phyloP scores from a whole-genome alignment of 495 filamentous ascomycete species.

The Cudoniella acicularis region DNA sequence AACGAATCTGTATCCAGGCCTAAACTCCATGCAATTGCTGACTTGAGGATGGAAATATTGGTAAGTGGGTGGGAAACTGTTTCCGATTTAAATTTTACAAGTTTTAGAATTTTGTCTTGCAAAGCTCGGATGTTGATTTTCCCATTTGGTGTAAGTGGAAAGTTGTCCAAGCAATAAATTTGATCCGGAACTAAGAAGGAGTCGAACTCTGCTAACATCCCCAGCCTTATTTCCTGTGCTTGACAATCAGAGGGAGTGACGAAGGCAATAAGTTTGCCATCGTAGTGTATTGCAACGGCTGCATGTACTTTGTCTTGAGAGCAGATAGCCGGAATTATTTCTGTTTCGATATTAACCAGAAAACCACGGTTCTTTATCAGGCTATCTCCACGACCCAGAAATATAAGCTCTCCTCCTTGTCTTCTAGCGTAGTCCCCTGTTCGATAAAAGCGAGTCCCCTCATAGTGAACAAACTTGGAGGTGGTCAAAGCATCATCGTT shows the following conservation, averaged over 20 bases:
- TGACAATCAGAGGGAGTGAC: background rate
- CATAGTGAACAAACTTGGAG: background rate
- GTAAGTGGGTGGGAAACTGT: no score
- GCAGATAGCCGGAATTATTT: background rate
- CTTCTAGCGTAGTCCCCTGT: background rate
- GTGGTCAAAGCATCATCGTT: background rate
- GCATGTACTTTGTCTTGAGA: background rate
- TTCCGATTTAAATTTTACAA: no score
- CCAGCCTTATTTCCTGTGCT: background rate
- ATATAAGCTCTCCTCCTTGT: background rate
- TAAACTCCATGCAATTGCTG: background rate
- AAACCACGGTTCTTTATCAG: background rate
- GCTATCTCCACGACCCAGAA: background rate
- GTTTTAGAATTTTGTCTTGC: background rate
- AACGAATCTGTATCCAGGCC: background rate
- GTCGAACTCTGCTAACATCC: background rate
- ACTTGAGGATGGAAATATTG: background rate
- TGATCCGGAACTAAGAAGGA: background rate
- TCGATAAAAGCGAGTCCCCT: background rate
- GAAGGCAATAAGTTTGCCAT: background rate
- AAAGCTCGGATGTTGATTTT: background rate
- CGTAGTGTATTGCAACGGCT: background rate
- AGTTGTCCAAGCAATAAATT: background rate
- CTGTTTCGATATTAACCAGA: background rate
- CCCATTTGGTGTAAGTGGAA: background rate